A percentile compares a stretch with the other conserved stretches of the same genome.
Evolutionary conservation across 2,329 filamentous ascomycete species (phyloP).

Genomic region (Aspergillus transmontanensis): DNA sequence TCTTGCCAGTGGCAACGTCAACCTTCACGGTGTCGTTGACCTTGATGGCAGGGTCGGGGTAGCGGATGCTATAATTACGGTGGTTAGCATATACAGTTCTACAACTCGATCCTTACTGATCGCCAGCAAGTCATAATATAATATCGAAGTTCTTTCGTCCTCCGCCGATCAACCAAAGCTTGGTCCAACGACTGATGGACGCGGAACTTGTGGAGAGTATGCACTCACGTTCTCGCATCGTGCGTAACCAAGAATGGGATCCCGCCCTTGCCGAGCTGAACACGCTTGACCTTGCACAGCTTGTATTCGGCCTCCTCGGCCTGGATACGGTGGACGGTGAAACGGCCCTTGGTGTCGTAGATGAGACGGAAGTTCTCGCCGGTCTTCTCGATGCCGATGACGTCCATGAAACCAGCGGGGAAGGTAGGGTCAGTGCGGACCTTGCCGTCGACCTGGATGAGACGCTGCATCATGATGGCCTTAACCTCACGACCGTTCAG

Average conservation of each 20-base stretch:
- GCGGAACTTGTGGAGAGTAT: constrained; percentile 62
- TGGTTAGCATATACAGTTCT: constrained; percentile 38
- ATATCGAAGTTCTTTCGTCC: constrained; percentile 36
- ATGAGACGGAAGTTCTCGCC: constrained; percentile 99
- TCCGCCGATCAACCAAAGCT: constrained; percentile 76
- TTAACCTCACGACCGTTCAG: constrained; percentile 98
- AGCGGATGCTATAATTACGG: constrained; percentile 76
- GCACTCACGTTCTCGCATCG: constrained; percentile 99
- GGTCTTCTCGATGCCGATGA: constrained; percentile 99
- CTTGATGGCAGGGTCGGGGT: constrained; percentile 97
- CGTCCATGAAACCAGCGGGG: constrained; percentile 99
- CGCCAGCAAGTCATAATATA: constrained; percentile 24
- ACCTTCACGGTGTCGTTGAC: constrained; percentile 99
- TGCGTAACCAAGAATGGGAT: constrained; percentile 99
- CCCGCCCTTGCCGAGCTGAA: constrained; percentile 98
- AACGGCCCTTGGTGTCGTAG: constrained; percentile 99
- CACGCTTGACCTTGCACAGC: constrained; percentile 99
- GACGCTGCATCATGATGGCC: constrained; percentile 98
- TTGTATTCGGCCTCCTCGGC: constrained; percentile 99
- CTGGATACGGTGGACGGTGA: constrained; percentile 99
- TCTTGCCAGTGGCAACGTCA: constrained; percentile 94
- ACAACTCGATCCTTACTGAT: constrained; percentile 33
- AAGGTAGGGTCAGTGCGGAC: constrained; percentile 98
- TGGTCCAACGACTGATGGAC: constrained; percentile 99
- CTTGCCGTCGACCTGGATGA: constrained; percentile 99